Evolutionary conservation across 1,284 basidiomycete genomes (phyloP), one percentile per base, ranked within the genome.

Genomic region (Boletus chippewaensis): DNA sequence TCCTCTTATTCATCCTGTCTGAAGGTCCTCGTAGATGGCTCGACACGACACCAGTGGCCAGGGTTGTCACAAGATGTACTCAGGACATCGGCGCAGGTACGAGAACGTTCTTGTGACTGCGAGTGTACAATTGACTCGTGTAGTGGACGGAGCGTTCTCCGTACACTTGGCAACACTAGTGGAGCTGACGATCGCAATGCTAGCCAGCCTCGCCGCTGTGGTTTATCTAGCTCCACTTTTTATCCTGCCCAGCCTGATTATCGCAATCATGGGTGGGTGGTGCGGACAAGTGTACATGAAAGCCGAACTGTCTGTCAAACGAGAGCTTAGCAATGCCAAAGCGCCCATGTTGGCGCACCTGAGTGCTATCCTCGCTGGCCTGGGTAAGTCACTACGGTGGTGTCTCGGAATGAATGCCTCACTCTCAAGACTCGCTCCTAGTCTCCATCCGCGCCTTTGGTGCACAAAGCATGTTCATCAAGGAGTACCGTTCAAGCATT

Each of bases 361-460:
- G 50, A 67, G 69, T 2, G 69, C 72, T 13, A 68, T 70, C 2
- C 61, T 76, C 28, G 57, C 63, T 20, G 87, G 87, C 20, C 69
- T 90, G 32, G 70, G 81, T 84, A 55, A 49, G 76, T 61, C 5
- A 4, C 7, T 45, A 9, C 3, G 32, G 32, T 15, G 15, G 3
- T 20, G 16, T 39, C 16, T 41, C 16, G 36, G 32, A 45, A 31
- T 10, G 16, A 39, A 22, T 12, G 5, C 5, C 13, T 44, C 9
- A 24, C 24, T 18, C 22, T 22, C 22, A 7, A 41, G n/a, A 35
- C 22, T 6, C 34, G 1, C n/a, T 35, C 6, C 1, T 40, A 82
- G 81, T 75, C 3, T 84, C 81, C 5, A 78, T 85, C 45, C 75
- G 83, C 22, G 81, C 81, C 10, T 83, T 79, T 58, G 74, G 75